Percentiles rank a stretch among this genome's conserved stretches.
phyloP scores from a whole-genome alignment of 2,329 filamentous ascomycete species.

The Epichloe coenophiala region DNA sequence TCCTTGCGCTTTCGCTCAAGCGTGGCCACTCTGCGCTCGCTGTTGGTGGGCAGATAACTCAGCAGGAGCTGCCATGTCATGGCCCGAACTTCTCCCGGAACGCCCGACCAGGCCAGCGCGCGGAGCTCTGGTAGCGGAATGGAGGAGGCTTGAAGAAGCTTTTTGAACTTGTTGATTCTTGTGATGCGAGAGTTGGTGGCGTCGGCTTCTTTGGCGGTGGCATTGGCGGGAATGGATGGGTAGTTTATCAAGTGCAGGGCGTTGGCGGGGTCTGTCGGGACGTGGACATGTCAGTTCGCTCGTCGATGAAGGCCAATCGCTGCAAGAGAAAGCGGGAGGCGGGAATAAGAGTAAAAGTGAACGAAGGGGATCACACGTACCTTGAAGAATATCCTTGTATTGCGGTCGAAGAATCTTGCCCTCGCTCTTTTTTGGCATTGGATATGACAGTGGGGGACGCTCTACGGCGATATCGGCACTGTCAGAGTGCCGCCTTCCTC shows the following conservation, averaged over 20 bases:
- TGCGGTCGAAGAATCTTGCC: constrained; percentile 93
- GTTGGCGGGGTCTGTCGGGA: constrained; percentile 65
- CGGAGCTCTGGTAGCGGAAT: constrained; percentile 77
- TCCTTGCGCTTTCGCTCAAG: constrained; percentile 92
- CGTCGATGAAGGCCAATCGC: background rate
- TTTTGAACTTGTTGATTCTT: constrained; percentile 97
- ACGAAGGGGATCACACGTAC: constrained; percentile 22
- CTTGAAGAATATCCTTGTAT: constrained; percentile 87
- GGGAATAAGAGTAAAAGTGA: background rate
- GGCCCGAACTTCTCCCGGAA: constrained; percentile 87
- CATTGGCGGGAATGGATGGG: constrained; percentile 57
- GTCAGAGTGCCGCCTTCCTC: constrained; percentile 54
- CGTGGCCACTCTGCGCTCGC: constrained; percentile 77
- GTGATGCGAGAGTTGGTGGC: constrained; percentile 77
- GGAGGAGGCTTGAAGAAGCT: constrained; percentile 80
- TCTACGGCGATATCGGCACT: constrained; percentile 93
- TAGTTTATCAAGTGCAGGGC: constrained; percentile 90
- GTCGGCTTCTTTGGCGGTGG: constrained; percentile 71
- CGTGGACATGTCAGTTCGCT: background rate
- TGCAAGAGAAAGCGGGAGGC: background rate
- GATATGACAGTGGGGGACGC: constrained; percentile 69
- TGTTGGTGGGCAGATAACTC: constrained; percentile 93
- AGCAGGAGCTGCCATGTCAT: constrained; percentile 98
- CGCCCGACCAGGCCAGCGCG: constrained; percentile 80
- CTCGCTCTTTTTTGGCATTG: constrained; percentile 76